Evolutionary conservation across 2,329 filamentous ascomycete genomes (phyloP), one percentile per base, ranked within the genome.

Genomic region (Tolypocladium paradoxum): DNA sequence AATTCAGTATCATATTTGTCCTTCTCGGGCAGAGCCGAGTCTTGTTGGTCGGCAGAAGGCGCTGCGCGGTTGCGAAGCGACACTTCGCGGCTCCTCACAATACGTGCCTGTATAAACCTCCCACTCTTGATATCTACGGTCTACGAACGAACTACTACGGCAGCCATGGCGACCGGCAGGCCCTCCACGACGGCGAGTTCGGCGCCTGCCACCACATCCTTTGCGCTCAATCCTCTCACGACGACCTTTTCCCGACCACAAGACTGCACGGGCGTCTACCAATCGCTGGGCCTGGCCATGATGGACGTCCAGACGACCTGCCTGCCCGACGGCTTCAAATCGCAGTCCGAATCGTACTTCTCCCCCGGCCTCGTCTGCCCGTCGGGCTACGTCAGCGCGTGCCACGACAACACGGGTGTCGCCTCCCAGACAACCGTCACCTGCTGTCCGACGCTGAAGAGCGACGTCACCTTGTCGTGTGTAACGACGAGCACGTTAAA

Each of bases 401-500:
- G 66, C 55, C 62, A 62, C 18, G 59, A 61, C 27, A 63, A 59
- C 31, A 57, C 52, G 2, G 61, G 61, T 14, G 60, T 61, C 16
- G 51, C 52, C 38, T 62, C 60, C 22, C 60, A 62, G 27, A 66
- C 65, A 20, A 70, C 68, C 1, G 58, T 70, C 16, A 70, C 67
- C 3, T 70, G 68, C 55, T 71, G 68, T 31, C 69, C 68, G 2
- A 54, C 59, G 4, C 57, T 58, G 51, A 59, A 55, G n/a, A 36
- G 54, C 5, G 58, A 57, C 20, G 53, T 70, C 12, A 61, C 57
- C 0, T 56, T 69, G 4, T 56, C 49, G 2, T 70, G 68, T 50
- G 63, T 68, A 11, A 53, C 54, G 16, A 55, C 65, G 7, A 48
- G 51, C 7, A 60, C 58, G 2, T 54, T 68, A 2, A 9, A 18